Evolutionary conservation across 1,139 yeast species (phyloP), one percentile per base, ranked within the genome.

Genomic region (Taphrina deformans): DNA sequence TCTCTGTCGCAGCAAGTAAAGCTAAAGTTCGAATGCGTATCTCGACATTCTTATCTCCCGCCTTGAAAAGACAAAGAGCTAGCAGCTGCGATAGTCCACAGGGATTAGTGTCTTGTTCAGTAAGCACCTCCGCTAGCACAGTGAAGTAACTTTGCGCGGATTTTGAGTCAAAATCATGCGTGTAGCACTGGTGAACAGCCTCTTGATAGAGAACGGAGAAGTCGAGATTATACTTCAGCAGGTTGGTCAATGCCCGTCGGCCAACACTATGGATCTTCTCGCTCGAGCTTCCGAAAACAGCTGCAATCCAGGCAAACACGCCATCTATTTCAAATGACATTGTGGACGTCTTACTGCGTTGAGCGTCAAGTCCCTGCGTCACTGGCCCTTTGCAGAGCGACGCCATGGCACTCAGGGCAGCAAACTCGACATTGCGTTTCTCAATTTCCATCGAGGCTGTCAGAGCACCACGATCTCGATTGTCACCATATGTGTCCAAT

Each of bases 371-470:
- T 6, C 73, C 69, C 55, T 75, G 76, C 2, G 72, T 68, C 16
- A 77, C 67, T 0, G 76, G 75, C 0, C 79, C 79, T 18, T 68
- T 82, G 70, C 96, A 87, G 31, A 93, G 77, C 0, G 87, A 80
- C 0, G 96, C 89, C 96, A 95, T 89, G 55, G 96, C 85, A 69
- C 90, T 87, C 62, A 90, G 79, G 0, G 96, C 83, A 0, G 96
- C 82, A 40, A 82, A 78, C 70, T 90, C 92, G 14, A 92, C 76
- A 38, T 87, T 85, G 62, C 85, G 83, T 70, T 84, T 84, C 73
- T 92, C 97, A 52, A 92, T 82, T 73, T 93, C 98, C 68, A 93
- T 80, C 3, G 93, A 85, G 0, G 98, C 96, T 48, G 84, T 81
- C 14, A 88, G 77, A 41, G 78, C 72, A 41, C 75, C 78, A 27